Conservation (phyloP, 352 stramenopile genomes). For the Phytophthora pistaciae region DNA sequence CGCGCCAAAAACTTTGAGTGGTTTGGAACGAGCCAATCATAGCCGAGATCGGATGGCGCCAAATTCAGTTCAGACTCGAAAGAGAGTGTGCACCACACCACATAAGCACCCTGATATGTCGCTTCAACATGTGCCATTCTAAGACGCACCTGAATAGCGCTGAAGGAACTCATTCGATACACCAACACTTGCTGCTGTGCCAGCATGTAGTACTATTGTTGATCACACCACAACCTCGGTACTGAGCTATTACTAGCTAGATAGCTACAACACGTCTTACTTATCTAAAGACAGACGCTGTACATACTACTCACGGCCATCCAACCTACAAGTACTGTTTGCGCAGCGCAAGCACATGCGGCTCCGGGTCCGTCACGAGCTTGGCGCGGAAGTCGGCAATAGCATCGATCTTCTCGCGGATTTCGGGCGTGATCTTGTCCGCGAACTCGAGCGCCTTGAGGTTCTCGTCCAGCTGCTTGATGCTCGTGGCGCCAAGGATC, state of each 20-base stretch:
- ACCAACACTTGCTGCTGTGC: background rate
- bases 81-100: constrained; percentile 12
- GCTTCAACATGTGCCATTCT: constrained; percentile 14
- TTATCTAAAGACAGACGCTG: background rate
- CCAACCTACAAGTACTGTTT: constrained; percentile 29
- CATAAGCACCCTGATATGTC: background rate
- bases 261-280: background rate
- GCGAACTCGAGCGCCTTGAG: constrained; percentile 53
- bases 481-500: constrained; percentile 65
- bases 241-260: background rate
- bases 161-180: background rate
- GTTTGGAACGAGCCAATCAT: constrained; percentile 27
- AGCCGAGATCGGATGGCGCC: constrained; percentile 24
- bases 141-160: no score
- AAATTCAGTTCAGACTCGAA: constrained; percentile 33
- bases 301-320: background rate
- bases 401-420: constrained; percentile 60
- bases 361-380: constrained; percentile 30
- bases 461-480: constrained; percentile 74
- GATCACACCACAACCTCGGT: background rate
- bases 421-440: constrained; percentile 63
- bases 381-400: constrained; percentile 55
- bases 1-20: constrained; percentile 43
- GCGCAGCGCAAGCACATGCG: constrained; percentile 33
- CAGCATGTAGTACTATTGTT: no score